Evolutionary conservation across 1,139 yeast genomes (phyloP).

Genomic region (Geotrichum aggregatum): DNA sequence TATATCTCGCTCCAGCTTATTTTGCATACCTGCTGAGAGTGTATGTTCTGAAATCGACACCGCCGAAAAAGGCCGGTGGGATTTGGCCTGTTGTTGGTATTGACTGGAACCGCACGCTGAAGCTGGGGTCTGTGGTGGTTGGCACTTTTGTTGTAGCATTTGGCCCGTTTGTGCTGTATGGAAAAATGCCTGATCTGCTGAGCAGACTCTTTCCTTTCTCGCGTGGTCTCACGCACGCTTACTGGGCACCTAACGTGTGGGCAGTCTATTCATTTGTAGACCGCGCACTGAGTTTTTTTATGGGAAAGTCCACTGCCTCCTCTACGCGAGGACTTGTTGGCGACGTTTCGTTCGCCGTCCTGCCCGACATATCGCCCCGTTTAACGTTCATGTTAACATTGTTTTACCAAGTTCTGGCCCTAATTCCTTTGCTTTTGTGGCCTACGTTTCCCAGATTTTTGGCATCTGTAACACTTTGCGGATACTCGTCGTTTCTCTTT

Average conservation of each 20-base stretch:
- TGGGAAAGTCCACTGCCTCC: constrained; percentile 35
- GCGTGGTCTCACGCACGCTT: constrained; percentile 93
- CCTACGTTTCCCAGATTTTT: constrained; percentile 77
- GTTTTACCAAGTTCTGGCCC: constrained; percentile 70
- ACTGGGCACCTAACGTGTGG: constrained; percentile 99
- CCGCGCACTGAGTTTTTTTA: constrained; percentile 55
- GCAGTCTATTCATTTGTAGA: constrained; percentile 87
- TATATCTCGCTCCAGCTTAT: constrained; percentile 92
- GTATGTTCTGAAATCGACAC: constrained; percentile 49
- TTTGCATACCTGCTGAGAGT: constrained; percentile 71
- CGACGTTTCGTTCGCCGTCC: constrained; percentile 72
- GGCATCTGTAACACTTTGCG: constrained; percentile 84
- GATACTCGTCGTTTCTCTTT: constrained; percentile 82
- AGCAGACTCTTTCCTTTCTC: constrained; percentile 84
- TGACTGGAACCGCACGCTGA: constrained; percentile 46
- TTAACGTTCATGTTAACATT: constrained; percentile 73
- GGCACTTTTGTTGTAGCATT: constrained; percentile 65
- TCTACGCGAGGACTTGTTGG: constrained; percentile 90
- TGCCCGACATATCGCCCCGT: constrained; percentile 77
- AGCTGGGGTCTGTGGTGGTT: constrained; percentile 64
- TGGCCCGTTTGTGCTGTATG: constrained; percentile 68
- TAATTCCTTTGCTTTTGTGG: constrained; percentile 67
- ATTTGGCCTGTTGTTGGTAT: constrained; percentile 40
- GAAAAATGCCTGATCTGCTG: constrained; percentile 61
- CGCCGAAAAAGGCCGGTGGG: constrained; percentile 12